Conservation (phyloP, 345 rosid species). For the Dipteronia dyeriana region DNA sequence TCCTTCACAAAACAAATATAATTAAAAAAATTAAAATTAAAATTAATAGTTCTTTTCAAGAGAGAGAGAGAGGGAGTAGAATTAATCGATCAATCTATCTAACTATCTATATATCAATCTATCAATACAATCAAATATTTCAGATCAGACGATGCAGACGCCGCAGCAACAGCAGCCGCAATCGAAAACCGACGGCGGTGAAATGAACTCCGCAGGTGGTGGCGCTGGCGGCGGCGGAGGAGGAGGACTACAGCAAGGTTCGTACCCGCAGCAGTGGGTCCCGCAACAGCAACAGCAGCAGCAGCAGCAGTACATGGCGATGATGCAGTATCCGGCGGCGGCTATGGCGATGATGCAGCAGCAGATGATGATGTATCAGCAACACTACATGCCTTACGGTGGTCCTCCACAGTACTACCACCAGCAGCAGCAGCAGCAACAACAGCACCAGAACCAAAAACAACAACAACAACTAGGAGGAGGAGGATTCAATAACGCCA, state of each 20-base stretch:
- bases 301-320: constrained; percentile 59
- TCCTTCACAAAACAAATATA: background rate
- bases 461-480: constrained; percentile 20
- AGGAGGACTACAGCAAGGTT: background rate
- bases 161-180: constrained; percentile 17
- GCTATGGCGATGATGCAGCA: constrained; percentile 95
- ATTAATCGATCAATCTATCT: background rate
- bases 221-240: too few species aligned
- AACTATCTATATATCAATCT: constrained; percentile 12
- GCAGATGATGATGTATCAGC: constrained; percentile 95
- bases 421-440: constrained; percentile 26
- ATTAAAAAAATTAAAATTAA: constrained; percentile 7
- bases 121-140: background rate
- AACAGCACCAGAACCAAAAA: constrained; percentile 22
- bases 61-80: constrained; percentile 12
- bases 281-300: constrained; percentile 25
- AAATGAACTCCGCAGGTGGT: constrained; percentile 29
- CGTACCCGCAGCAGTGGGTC: constrained; percentile 8
- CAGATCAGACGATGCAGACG: constrained; percentile 38
- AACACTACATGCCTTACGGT: constrained; percentile 66
- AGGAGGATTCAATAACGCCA: constrained; percentile 24
- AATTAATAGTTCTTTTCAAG: background rate
- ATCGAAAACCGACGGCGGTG: constrained; percentile 45
- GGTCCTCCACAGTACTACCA: constrained; percentile 39
- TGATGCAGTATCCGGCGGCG: constrained; percentile 84